Evolutionary conservation across 2,329 filamentous ascomycete genomes (phyloP).

Genomic region (Calycina herbarum): DNA sequence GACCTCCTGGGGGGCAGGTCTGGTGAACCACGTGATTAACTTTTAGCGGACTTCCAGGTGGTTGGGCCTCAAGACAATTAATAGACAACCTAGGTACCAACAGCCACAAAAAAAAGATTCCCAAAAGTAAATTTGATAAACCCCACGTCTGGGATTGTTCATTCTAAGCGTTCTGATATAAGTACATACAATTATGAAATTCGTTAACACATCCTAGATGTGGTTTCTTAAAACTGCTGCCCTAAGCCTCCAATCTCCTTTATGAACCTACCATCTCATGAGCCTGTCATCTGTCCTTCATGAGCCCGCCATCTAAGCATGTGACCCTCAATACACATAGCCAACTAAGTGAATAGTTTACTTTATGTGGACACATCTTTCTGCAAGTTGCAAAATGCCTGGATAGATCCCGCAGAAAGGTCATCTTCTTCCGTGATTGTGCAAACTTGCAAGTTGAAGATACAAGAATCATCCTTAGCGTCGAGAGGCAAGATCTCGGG

Average conservation of each 20-base stretch:
- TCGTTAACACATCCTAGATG: neutral
- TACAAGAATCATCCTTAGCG: neutral
- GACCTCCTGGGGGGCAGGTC: too few relatives aligned
- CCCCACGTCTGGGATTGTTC: neutral
- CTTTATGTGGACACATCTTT: too few relatives aligned
- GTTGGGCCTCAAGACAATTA: too few relatives aligned
- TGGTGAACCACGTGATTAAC: too few relatives aligned
- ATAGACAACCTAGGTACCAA: neutral
- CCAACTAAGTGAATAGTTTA: too few relatives aligned
- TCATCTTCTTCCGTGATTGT: neutral
- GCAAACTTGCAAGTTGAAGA: slow-evolving; percentile 14
- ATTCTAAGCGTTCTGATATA: neutral
- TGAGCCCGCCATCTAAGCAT: neutral
- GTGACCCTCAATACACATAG: too few relatives aligned
- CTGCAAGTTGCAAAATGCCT: too few relatives aligned
- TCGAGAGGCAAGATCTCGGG: slow-evolving; percentile 10
- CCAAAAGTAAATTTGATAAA: neutral
- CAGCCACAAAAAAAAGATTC: neutral
- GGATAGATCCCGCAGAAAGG: too few relatives aligned
- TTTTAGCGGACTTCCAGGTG: too few relatives aligned
- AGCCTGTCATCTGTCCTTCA: neutral
- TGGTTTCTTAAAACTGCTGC: too few relatives aligned
- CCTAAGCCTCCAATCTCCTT: too few relatives aligned
- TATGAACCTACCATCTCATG: too few relatives aligned
- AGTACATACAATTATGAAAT: neutral